Conservation (phyloP, 2,329 filamentous ascomycete species). For the Penicillium concentricum region DNA sequence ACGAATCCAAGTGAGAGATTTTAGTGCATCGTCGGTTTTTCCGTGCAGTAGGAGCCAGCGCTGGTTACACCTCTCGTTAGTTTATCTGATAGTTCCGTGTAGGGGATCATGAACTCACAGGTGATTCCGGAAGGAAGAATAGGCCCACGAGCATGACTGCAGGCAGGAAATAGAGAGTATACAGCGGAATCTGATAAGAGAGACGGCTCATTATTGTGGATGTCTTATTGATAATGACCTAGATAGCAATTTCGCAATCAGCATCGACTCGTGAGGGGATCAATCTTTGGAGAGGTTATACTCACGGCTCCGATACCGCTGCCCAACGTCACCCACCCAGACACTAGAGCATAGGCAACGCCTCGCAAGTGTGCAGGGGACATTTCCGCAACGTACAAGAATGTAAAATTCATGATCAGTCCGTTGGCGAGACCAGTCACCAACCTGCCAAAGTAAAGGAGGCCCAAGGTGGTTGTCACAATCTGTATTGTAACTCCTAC, state of each 20-base stretch:
- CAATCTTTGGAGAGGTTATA: background rate
- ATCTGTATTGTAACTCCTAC: conserved; percentile 48
- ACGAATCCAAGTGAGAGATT: background rate
- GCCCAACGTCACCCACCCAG: conserved; percentile 48
- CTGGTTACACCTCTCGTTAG: background rate
- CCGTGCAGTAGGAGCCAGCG: background rate
- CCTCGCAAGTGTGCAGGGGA: conserved; percentile 51
- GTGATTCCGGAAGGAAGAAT: background rate
- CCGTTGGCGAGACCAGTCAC: conserved; percentile 47
- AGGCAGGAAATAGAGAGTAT: background rate
- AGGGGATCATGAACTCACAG: background rate
- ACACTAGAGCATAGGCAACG: conserved; percentile 50
- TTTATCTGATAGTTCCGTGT: background rate
- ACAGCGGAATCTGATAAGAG: background rate
- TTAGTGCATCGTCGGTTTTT: background rate
- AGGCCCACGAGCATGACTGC: background rate
- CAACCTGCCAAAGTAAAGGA: conserved; percentile 50
- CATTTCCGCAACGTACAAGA: conserved; percentile 51
- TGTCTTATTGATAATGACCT: background rate
- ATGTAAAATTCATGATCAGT: conserved; percentile 48
- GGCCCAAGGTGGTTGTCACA: conserved; percentile 39
- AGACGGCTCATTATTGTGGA: background rate
- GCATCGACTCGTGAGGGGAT: too few species aligned
- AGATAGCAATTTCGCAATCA: background rate
- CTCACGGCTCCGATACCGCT: conserved; percentile 3